Evolutionary conservation across 1,139 yeast genomes (phyloP), one percentile per base, ranked within the genome.

Genomic region (Casaregolazyma lundiana): DNA sequence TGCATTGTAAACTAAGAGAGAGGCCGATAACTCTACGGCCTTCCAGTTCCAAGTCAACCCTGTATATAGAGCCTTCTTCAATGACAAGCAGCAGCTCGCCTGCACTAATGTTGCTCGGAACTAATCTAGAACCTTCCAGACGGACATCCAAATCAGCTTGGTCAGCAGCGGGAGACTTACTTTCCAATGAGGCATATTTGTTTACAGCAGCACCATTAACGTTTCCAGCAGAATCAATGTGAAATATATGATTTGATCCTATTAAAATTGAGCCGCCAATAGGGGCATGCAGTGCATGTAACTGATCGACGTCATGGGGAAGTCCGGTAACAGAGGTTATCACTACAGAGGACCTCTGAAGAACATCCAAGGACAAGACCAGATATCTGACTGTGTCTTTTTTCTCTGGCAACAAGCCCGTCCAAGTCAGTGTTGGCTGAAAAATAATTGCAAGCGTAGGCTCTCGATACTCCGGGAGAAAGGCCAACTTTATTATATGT

Each of bases 151-250:
- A 69, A 7, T 65, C 63, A 0, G 78, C 65, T 47, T 77, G 78
- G 58, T 85, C 88, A 57, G 84, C 86, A 41, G 80, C 69, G 5
- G 74, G 70, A 24, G 71, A 67, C 1, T 72, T 57, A 11, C 52
- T 48, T 16, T 46, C 44, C 32, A 45, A 42, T 9, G 38, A 44
- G 3, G 45, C 41, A 26, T 37, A 30, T 17, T 34, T 39, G 60
- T 86, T 87, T 4, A 84, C 79, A 1, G 84, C 81, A 1, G 84
- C 70, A 35, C 90, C 84, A 55, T 79, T 77, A 1, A 75, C 64
- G 20, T 84, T 77, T 7, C 97, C 97, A 2, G 94, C 81, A 44
- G 87, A 80, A 60, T 89, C 96, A 18, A 89, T 76, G 62, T 87
- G 94, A 15, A 88, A 68, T 13, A 90, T 58, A 55, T 84, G 88